Percentiles rank a stretch among this genome's conserved stretches.
These are phyloP conservation scores for Tetrahymena thermophila DNA, from an alignment of 73 alveolate species.

Conservation along the genomic window DNA sequence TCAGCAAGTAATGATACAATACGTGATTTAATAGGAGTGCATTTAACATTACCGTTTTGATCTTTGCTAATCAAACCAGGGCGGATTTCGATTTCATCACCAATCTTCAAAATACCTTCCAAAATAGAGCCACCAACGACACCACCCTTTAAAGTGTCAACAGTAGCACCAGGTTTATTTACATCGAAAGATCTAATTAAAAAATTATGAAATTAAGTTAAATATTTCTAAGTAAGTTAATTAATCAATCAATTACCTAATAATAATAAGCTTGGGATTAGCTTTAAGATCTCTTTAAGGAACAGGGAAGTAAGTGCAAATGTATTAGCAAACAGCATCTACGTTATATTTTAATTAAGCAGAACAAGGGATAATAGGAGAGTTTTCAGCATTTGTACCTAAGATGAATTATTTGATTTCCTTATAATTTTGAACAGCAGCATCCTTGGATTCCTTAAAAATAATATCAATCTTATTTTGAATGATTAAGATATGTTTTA, in stretches of 20 bases:
- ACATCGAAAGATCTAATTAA: conserved; percentile 96
- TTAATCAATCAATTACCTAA: background rate
- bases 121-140: conserved; percentile 99
- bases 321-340: conserved; percentile 86
- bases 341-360: conserved; percentile 93
- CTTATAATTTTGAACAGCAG: conserved; percentile 83
- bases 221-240: background rate
- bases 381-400: conserved; percentile 93
- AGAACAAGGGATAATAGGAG: conserved; percentile 97
- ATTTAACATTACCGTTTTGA: conserved; percentile 49
- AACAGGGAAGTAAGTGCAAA: conserved; percentile 89
- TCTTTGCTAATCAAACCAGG: conserved; percentile 94
- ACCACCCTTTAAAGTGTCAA: conserved; percentile 94
- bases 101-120: conserved; percentile 89
- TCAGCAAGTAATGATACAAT: conserved; percentile 89
- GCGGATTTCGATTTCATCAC: conserved; percentile 96
- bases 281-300: conserved; percentile 96
- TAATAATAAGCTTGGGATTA: conserved; percentile 81
- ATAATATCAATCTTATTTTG: conserved; percentile 56
- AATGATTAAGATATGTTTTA: conserved; percentile 91
- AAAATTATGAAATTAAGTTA: background rate
- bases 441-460: conserved; percentile 47
- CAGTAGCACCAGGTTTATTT: conserved; percentile 96
- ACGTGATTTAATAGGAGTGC: conserved; percentile 76
- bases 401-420: conserved; percentile 91